Base-by-base conservation (phyloP, 1,139 yeast genomes). In the Yamadazyma jaroonii region DNA sequence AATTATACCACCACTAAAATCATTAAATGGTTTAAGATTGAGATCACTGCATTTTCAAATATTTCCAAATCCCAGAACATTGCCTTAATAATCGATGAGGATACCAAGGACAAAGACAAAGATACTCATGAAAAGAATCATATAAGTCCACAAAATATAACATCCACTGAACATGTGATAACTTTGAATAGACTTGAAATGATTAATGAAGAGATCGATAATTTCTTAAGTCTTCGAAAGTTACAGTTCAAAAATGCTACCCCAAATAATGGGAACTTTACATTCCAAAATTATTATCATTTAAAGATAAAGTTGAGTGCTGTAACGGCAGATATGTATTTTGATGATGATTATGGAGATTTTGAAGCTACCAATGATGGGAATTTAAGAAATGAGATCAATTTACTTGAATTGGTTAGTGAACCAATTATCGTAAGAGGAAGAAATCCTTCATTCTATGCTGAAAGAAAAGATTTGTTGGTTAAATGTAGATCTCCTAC, bases 401-500 rank as follows among this genome's bases (percentile, higher is more conserved):
- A 52, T 3, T 49, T 67, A 23, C 52, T 55, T 35, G 74, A 67
- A 39, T 43, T 69, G 23, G 52, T 50, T 7, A 68, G 74, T 50
- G 69, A 69, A 25, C 84, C 84, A 1, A 74, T 80, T 5, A 77
- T 79, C 24, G 86, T 80, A 3, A 59, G 87, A 43, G 87, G 86
- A 3, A 59, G 86, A 42, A 81, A 80, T 48, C 86, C 87, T 3
- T 67, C 79, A 21, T 81, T 81, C 48, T 80, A 80, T 49, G 69
- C 73, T 21, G 80, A 77, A 43, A 59, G 81, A 41, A 74, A 74
- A 32, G 82, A 79, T 49, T 56, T 77, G 21, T 49, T 69, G 38
- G 64, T 69, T 15, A 61, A 59, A 41, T 58, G 61, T 3, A 50
- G 68, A 39, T 41, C 56, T 10, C 49, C 55, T 8, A 48, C 41